A percentile compares a stretch with the other conserved stretches of the same genome.
phyloP scores from a whole-genome alignment of 2,329 filamentous ascomycete species.

The Ilyonectria sp. region DNA sequence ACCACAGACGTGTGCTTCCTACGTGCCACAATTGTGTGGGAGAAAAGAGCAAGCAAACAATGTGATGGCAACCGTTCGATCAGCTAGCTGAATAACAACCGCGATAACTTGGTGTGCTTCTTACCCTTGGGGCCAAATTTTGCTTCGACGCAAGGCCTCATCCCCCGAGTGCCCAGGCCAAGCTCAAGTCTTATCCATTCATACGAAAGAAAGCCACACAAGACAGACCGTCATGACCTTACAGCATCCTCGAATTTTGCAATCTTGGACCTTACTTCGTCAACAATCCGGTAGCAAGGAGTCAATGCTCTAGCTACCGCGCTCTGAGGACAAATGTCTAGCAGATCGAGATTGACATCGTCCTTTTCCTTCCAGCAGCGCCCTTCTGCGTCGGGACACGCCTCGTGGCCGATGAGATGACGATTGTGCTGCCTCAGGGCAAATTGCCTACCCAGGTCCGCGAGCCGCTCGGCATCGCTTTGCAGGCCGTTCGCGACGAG shows the following conservation, averaged over 20 bases:
- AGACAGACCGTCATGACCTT: background rate
- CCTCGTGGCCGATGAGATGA: conserved; percentile 48
- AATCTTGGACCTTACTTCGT: conserved; percentile 47
- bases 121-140: background rate
- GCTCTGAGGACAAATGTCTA: conserved; percentile 48
- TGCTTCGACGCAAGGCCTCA: background rate
- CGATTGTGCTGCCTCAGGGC: conserved; percentile 47
- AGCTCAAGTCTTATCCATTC: background rate
- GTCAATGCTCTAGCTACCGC: conserved; percentile 42
- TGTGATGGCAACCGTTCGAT: too few relatives aligned
- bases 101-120: too few relatives aligned
- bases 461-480: conserved; percentile 38
- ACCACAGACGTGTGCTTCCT: background rate
- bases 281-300: conserved; percentile 50
- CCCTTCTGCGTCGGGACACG: conserved; percentile 44
- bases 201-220: background rate
- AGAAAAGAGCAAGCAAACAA: too few relatives aligned
- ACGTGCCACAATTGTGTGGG: too few relatives aligned
- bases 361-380: conserved; percentile 45
- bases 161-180: background rate
- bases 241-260: conserved; percentile 31
- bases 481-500: conserved; percentile 36
- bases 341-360: conserved; percentile 42
- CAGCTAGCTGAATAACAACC: too few relatives aligned
- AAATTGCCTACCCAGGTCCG: conserved; percentile 40